These are phyloP conservation scores for Aspergillus luchuensis DNA, from an alignment of 2,329 filamentous ascomycete genomes.

Conservation along the genomic window DNA sequence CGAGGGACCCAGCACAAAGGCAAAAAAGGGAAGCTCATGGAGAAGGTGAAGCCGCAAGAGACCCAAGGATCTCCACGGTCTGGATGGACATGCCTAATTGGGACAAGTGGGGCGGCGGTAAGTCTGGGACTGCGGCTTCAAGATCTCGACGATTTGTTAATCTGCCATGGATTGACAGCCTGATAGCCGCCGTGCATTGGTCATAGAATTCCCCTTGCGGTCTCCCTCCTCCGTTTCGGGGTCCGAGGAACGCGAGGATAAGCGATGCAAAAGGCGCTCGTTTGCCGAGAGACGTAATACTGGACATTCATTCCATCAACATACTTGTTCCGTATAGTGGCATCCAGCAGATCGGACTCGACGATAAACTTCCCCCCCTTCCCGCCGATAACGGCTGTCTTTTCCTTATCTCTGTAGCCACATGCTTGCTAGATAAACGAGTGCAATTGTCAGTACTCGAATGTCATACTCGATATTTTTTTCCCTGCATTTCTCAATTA, in stretches of 20 bases:
- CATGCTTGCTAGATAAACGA: neutral
- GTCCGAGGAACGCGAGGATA: slow-evolving; percentile 5
- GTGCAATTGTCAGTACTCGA: neutral
- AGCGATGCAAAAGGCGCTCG: neutral
- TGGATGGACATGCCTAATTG: slow-evolving; percentile 34
- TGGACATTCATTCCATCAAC: no score
- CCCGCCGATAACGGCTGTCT: neutral
- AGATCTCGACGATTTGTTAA: neutral
- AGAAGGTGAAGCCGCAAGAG: neutral
- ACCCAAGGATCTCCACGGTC: slow-evolving; percentile 6
- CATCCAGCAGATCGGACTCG: no score
- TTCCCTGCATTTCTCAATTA: neutral
- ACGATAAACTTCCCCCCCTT: neutral
- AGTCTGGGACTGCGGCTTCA: neutral
- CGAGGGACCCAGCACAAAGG: neutral
- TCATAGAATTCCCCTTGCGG: neutral
- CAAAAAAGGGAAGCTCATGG: neutral
- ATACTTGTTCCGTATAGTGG: no score
- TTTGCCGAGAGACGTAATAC: no score
- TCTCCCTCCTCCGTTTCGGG: neutral
- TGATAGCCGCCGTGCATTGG: neutral
- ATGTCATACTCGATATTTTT: neutral
- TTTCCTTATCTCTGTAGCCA: neutral
- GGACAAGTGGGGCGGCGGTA: slow-evolving; percentile 18
- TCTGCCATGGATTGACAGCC: neutral